A percentile compares a stretch with the other conserved stretches of the same genome.
Evolutionary conservation across 2,329 filamentous ascomycete species (phyloP).

Genomic region (Monosporascus sp.): DNA sequence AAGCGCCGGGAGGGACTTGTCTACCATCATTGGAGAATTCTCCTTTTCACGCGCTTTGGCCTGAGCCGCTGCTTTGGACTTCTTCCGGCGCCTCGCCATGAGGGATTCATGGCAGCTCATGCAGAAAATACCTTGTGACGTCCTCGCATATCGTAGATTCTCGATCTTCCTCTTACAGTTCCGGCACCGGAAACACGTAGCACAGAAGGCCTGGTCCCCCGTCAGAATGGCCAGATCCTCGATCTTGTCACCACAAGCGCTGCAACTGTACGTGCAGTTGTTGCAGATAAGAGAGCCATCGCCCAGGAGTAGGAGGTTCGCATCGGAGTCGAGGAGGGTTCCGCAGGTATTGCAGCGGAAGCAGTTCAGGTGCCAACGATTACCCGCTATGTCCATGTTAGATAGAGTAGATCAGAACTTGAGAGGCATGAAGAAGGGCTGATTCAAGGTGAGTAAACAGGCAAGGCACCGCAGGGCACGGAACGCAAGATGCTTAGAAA

Average conservation of each 20-base stretch:
- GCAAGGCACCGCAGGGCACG: background rate
- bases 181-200: slow-evolving; percentile 91
- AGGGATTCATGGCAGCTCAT: slow-evolving; percentile 98
- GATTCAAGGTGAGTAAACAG: background rate
- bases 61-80: slow-evolving; percentile 63
- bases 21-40: slow-evolving; percentile 63
- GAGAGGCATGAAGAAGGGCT: too few species aligned
- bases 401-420: background rate
- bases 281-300: slow-evolving; percentile 98
- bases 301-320: slow-evolving; percentile 92
- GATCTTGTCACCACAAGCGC: slow-evolving; percentile 93
- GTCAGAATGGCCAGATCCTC: slow-evolving; percentile 96
- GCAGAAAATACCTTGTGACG: slow-evolving; percentile 97
- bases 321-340: slow-evolving; percentile 95
- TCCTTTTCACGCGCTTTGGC: slow-evolving; percentile 61
- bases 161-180: slow-evolving; percentile 99
- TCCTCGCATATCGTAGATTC: slow-evolving; percentile 94
- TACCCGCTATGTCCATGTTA: slow-evolving; percentile 62
- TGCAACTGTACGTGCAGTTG: slow-evolving; percentile 99
- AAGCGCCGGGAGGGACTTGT: slow-evolving; percentile 89
- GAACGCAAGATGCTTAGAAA: background rate
- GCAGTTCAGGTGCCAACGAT: slow-evolving; percentile 98
- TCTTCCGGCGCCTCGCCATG: slow-evolving; percentile 88
- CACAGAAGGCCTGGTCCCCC: slow-evolving; percentile 96
- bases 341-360: slow-evolving; percentile 96